These are phyloP conservation scores for Hypoxylon intermedium DNA, from an alignment of 495 filamentous ascomycete genomes.

Conservation along the genomic window DNA sequence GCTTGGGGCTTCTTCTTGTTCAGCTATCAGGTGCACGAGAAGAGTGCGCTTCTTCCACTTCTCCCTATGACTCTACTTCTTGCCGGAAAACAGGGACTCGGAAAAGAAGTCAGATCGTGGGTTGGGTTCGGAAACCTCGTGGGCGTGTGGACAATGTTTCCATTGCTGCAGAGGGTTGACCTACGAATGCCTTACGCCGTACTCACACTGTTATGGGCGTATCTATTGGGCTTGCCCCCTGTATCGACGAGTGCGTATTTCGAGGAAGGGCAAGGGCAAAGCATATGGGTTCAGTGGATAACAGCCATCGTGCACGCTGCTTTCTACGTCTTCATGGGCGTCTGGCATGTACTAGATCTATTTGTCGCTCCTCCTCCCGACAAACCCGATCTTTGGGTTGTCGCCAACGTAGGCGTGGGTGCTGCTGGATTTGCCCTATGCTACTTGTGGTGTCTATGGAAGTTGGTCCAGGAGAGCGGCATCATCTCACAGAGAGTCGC, in stretches of 20 bases:
- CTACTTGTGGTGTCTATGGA: constrained; percentile 88
- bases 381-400: constrained; percentile 94
- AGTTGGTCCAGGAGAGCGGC: constrained; percentile 67
- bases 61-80: constrained; percentile 90
- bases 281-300: constrained; percentile 55
- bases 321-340: constrained; percentile 78
- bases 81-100: constrained; percentile 75
- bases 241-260: constrained; percentile 72
- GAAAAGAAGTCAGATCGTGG: constrained; percentile 80
- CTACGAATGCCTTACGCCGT: constrained; percentile 84
- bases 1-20: constrained; percentile 98
- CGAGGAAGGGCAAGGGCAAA: constrained; percentile 51
- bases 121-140: constrained; percentile 91
- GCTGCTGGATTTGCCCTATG: constrained; percentile 84
- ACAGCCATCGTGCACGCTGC: constrained; percentile 72
- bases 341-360: constrained; percentile 79
- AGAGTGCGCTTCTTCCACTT: constrained; percentile 88
- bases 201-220: constrained; percentile 85
- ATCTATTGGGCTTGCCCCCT: constrained; percentile 84
- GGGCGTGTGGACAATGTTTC: constrained; percentile 93
- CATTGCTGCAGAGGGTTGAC: constrained; percentile 83
- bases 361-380: constrained; percentile 68
- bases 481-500: constrained; percentile 41
- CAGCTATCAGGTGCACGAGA: constrained; percentile 97
- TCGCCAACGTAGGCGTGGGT: constrained; percentile 84